Base-by-base conservation (phyloP, 1,284 basidiomycete genomes). In the Marasmius tenuissimus region DNA sequence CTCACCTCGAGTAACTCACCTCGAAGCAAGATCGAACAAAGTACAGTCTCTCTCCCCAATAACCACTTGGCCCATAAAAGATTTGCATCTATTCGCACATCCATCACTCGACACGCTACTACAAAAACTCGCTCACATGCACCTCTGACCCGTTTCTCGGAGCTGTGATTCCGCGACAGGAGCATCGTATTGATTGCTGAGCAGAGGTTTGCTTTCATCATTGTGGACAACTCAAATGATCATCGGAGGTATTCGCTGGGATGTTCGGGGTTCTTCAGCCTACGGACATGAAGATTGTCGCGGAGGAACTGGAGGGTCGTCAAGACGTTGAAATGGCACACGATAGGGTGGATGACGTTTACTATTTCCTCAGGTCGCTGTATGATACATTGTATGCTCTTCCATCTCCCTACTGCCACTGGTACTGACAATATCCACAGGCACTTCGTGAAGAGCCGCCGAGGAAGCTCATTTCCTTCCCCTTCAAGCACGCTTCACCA, bases 401-500 rank as follows among this genome's bases (percentile, higher is more conserved):
- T 35, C 34, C 42, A 18, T 22, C 20, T 22, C 11, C 27, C 22
- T 53, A 7, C 11, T 16, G 18, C 3, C 33, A 12, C 27, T 14
- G 33, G 34, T 45, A 55, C 18, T 16, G n/a, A 58, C 61, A 45
- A 66, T 33, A 18, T 34, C 39, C 35, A 18, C 34, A 40, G 9
- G 14, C 40, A 6, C n/a, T 49, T 2, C 51, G 81, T 45, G 42
- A 7, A 22, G 11, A 53, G 14, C 34, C 80, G 20, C 76, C 77
- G 60, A 80, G 82, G 51, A 73, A 72, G 16, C 71, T 73, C 89
- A 66, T 91, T 91, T 65, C 73, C 80, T 0, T 73, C 76, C 4
- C 73, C 90, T 18, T 79, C 87, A 1, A 81, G 84, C 9, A 81
- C n/a, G n/a, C n/a, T n/a, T n/a, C n/a, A n/a, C n/a, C n/a, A n/a